phyloP scores from a whole-genome alignment of 306 rosid species.

The Mimosa pudica region DNA sequence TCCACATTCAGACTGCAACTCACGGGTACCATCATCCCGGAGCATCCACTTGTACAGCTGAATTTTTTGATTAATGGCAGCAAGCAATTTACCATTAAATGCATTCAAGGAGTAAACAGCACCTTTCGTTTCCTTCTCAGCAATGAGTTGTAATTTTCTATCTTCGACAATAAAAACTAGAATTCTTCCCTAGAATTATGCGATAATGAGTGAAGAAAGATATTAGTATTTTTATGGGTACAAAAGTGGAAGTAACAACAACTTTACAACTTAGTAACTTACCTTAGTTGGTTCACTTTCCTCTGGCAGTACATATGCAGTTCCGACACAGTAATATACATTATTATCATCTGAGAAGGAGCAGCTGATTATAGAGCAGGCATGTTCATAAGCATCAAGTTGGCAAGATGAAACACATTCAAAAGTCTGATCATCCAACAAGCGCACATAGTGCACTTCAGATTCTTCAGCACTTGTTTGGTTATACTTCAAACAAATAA shows the following conservation, averaged over 20 bases:
- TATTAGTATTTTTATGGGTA: constrained; percentile 25
- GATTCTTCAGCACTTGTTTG: constrained; percentile 80
- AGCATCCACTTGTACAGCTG: constrained; percentile 98
- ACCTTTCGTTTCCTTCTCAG: constrained; percentile 98
- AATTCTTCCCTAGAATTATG: constrained; percentile 78
- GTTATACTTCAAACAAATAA: constrained; percentile 79
- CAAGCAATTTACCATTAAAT: constrained; percentile 92
- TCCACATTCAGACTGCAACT: constrained; percentile 98
- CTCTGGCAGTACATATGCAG: constrained; percentile 94
- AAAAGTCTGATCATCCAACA: constrained; percentile 95
- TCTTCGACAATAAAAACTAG: constrained; percentile 91
- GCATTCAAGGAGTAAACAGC: constrained; percentile 92
- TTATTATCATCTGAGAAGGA: constrained; percentile 94
- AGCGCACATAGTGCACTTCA: constrained; percentile 83
- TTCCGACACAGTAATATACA: constrained; percentile 94
- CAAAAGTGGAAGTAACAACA: constrained; percentile 13
- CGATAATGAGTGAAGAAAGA: constrained; percentile 12
- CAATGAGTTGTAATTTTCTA: constrained; percentile 92
- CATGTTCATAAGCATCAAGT: constrained; percentile 84
- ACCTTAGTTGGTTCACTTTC: constrained; percentile 97
- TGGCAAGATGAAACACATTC: constrained; percentile 83
- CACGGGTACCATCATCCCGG: constrained; percentile 91
- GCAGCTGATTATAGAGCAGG: constrained; percentile 94
- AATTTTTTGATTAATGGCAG: constrained; percentile 97
- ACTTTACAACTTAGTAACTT: constrained; percentile 14